Evolutionary conservation across 306 rosid genomes (phyloP).

Genomic region (Dicorynia guianensis): DNA sequence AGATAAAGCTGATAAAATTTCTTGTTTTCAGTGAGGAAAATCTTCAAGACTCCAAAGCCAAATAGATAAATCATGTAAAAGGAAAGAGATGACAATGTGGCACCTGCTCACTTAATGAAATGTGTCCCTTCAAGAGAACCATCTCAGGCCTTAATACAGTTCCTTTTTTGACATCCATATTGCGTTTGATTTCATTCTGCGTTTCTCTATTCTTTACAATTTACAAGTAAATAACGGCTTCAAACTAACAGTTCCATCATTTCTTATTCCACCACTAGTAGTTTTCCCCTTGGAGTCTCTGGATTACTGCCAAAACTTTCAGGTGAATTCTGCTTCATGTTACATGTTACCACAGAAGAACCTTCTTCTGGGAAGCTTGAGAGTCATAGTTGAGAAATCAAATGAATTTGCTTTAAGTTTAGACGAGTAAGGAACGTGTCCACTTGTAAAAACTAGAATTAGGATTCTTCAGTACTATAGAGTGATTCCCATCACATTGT

Average conservation of each 20-base stretch:
- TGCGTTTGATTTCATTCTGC: conserved; percentile 46
- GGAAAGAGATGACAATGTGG: neutral
- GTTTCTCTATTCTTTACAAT: conserved; percentile 53
- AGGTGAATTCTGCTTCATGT: neutral
- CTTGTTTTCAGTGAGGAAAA: neutral
- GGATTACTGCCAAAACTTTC: neutral
- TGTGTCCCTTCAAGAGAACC: conserved; percentile 60
- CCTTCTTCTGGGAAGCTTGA: neutral
- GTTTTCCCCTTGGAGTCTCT: conserved; percentile 10
- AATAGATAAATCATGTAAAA: neutral
- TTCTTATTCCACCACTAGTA: neutral
- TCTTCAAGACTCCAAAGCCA: neutral
- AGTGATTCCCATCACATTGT: too few relatives aligned
- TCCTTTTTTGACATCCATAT: conserved; percentile 23
- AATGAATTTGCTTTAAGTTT: too few relatives aligned
- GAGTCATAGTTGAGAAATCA: neutral
- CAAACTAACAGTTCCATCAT: conserved; percentile 15
- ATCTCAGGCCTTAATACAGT: conserved; percentile 56
- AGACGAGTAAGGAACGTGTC: too few relatives aligned
- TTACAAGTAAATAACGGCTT: conserved; percentile 38
- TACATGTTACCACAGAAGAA: neutral
- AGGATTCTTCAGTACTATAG: too few relatives aligned
- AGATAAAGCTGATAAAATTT: neutral
- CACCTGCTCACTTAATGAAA: conserved; percentile 65
- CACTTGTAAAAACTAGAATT: too few relatives aligned